A percentile compares a stretch with the other conserved stretches of the same genome.
These are phyloP conservation scores for Colletotrichum orchidophilum DNA, from an alignment of 2,329 filamentous ascomycete species.

Conservation along the genomic window DNA sequence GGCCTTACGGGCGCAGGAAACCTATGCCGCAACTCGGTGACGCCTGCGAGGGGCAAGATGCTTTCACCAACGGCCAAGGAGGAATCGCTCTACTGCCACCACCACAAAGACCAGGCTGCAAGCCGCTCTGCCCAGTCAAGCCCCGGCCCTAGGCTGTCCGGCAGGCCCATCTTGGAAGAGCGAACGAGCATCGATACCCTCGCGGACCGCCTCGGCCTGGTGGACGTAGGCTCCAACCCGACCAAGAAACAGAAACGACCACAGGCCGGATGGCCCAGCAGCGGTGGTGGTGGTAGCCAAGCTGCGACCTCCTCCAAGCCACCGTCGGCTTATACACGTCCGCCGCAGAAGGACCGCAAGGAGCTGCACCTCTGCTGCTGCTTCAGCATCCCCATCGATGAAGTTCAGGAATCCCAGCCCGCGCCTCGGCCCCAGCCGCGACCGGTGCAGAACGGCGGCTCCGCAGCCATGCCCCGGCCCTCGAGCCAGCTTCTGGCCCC, in stretches of 20 bases:
- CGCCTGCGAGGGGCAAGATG: conserved; percentile 42
- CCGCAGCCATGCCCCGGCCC: conserved; percentile 21
- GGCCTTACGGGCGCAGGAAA: conserved; percentile 86
- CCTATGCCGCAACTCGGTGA: conserved; percentile 80
- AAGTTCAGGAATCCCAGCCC: conserved; percentile 43
- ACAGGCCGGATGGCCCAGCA: conserved; percentile 36
- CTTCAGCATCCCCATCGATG: conserved; percentile 59
- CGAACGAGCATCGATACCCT: conserved; percentile 88
- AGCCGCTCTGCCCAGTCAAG: conserved; percentile 55
- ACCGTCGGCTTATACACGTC: conserved; percentile 10
- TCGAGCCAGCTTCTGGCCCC: conserved; percentile 33
- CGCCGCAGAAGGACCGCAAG: conserved; percentile 44
- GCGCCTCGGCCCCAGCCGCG: conserved; percentile 56
- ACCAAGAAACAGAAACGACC: conserved; percentile 51
- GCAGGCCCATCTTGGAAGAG: conserved; percentile 66
- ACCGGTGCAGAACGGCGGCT: conserved; percentile 51
- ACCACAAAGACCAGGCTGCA: conserved; percentile 92
- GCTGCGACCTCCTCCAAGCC: conserved; percentile 29
- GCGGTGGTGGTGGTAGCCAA: conserved; percentile 26
- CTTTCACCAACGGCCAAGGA: conserved; percentile 48
- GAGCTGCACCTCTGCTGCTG: conserved; percentile 59
- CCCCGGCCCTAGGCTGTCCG: conserved; percentile 51
- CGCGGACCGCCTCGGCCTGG: conserved; percentile 78
- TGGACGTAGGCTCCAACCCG: conserved; percentile 60
- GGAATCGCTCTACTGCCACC: conserved; percentile 86